Base-by-base conservation (phyloP, 495 filamentous ascomycete species). In the Trichoderma erinaceum region DNA sequence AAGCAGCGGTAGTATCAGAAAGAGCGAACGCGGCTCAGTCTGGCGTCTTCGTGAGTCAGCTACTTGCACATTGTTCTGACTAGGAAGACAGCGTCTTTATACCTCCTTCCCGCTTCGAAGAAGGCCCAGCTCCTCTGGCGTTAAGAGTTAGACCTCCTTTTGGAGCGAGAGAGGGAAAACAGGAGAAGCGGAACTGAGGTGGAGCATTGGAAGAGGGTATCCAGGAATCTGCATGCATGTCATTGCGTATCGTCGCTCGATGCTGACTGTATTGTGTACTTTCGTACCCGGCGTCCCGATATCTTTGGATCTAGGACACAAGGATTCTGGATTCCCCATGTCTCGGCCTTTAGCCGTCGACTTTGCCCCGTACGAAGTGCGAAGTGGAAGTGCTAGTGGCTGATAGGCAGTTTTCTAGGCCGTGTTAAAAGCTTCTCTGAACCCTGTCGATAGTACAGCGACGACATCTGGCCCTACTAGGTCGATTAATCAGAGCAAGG, bases 211-310 rank as follows among this genome's bases (percentile, higher is more conserved):
- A 25, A 61, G 56, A 32, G 12, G 25, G 27, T 32, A 61, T 32
- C 56, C 56, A 61, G 56, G 56, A 61, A 61, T 32, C 56, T 61
- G 56, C 56, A 61, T 61, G 56, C 56, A 61, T 29, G 27, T 61
- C 56, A 61, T 61, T 61, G 56, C 56, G 16, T 32, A 61, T 16
- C 23, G 10, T 29, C n/a, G 56, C 27, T 29, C 56, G 11, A 25
- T 35, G 56, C 56, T 61, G 56, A 61, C 56, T 15, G 25, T 29
- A 61, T 18, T 7, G 1, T 32, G 56, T 29, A 61, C 56, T 21
- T 5, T 29, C 25, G 25, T 61, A 1, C 56, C 15, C 56, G 56
- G 27, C 10, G 18, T 16, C 56, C 25, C 56, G 25, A 29, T 18
- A 29, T 32, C 56, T 12, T 29, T 61, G 56, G 56, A 29, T 61